phyloP scores from a whole-genome alignment of 192 early-diverging fungal genomes.

The Podochytrium sp. region DNA sequence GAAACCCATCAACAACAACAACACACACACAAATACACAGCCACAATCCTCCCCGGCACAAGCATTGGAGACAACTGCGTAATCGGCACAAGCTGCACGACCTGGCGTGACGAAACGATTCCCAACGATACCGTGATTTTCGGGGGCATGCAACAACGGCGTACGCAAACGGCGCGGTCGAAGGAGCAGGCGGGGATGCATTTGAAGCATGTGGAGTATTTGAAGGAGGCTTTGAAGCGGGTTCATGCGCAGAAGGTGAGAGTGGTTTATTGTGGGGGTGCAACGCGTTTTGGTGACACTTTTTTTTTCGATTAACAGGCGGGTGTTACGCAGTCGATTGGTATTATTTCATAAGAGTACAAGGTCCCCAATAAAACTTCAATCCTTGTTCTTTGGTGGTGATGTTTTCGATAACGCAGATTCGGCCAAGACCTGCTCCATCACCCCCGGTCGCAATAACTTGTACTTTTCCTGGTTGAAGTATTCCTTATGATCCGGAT shows the following conservation, averaged over 20 bases:
- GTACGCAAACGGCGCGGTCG: slow-evolving; percentile 49
- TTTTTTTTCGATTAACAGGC: not conserved
- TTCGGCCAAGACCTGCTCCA: not conserved
- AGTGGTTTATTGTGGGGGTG: not conserved
- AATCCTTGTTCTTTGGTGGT: not conserved
- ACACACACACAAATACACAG: slow-evolving; percentile 64
- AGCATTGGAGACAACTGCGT: slow-evolving; percentile 72
- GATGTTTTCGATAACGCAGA: not conserved
- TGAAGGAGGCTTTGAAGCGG: slow-evolving; percentile 56
- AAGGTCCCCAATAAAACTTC: not conserved
- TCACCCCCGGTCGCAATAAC: not conserved
- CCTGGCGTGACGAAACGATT: slow-evolving; percentile 60
- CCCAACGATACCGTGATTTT: slow-evolving; percentile 70
- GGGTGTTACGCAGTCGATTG: slow-evolving; percentile 10
- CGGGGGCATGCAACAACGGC: slow-evolving; percentile 55
- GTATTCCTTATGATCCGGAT: slow-evolving; percentile 6
- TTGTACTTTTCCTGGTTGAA: slow-evolving; percentile 18
- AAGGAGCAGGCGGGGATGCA: slow-evolving; percentile 62
- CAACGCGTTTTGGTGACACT: not conserved
- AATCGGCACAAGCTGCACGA: slow-evolving; percentile 69
- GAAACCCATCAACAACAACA: slow-evolving; percentile 52
- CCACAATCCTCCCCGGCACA: slow-evolving; percentile 57
- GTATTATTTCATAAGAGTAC: slow-evolving; percentile 10
- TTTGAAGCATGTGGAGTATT: slow-evolving; percentile 71
- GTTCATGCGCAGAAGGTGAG: slow-evolving; percentile 26